Base-by-base conservation (phyloP, 257 asterid species). In the Lantana camara region DNA sequence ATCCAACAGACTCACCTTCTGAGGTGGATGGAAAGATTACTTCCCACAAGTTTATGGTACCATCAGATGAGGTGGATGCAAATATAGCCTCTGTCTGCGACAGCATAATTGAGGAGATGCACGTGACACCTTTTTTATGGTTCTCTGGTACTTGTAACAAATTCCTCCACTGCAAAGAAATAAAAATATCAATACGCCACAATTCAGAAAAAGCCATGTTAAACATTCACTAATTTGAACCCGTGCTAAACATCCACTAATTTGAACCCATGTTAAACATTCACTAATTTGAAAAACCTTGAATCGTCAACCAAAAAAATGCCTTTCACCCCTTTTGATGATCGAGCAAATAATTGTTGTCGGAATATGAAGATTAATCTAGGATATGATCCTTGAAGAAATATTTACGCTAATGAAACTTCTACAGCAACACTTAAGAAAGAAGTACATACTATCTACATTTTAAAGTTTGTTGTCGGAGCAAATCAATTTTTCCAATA, bases 1-100 rank as follows among this genome's bases (percentile, higher is more conserved):
- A 57, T 34, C 20, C 35, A 54, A 30, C 63, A n/a, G 9, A 64
- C 87, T 82, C 74, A 87, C 97, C 97, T 42, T 69, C 93, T 42
- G 69, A 67, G 40, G 60, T 64, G 48, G 83, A 81, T 24, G 92
- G 90, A 63, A 90, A 64, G 44, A 79, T 57, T 68, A 90, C 45
- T 64, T 84, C 89, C 95, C 99, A 90, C 57, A 93, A 59, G 57
- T 82, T 84, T 53, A 88, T 95, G 9, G 65, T 74, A 52, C 97
- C 90, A 78, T 90, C 99, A 24, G 97, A 90, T 63, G 97, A 87
- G 57, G 97, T 83, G 47, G 99, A 93, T 57, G 95, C 96, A 75
- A 86, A 86, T 67, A 90, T 53, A 56, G 86, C 90, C 5, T 77
- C 87, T 40, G 80, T 72, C n/a, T 70, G 75, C 53, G 96, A 93